These are phyloP conservation scores for Aspergillus quadrilineatus DNA, from an alignment of 2,329 filamentous ascomycete genomes.

Conservation along the genomic window DNA sequence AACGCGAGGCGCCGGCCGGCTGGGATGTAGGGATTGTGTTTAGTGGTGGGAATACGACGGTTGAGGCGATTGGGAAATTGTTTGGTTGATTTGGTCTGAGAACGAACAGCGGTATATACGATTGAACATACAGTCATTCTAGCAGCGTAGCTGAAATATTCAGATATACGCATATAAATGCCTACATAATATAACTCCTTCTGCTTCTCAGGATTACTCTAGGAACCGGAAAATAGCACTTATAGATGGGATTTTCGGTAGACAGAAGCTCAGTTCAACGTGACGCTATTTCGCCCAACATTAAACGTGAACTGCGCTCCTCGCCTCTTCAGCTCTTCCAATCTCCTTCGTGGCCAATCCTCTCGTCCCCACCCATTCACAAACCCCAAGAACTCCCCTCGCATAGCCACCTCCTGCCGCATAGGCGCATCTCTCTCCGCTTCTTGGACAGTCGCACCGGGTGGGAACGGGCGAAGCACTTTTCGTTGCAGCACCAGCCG, in stretches of 20 bases:
- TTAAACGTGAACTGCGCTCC: constrained; percentile 35
- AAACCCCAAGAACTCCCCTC: constrained; percentile 37
- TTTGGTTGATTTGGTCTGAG: constrained; percentile 35
- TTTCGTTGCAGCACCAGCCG: constrained; percentile 39
- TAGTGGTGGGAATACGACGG: constrained; percentile 64
- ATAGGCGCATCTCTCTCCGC: constrained; percentile 35
- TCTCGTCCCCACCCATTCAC: constrained; percentile 38
- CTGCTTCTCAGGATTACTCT: no score
- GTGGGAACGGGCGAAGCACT: constrained; percentile 36
- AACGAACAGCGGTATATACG: neutral
- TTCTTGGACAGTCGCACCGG: constrained; percentile 32
- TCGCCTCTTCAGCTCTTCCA: constrained; percentile 28
- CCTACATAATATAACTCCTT: no score
- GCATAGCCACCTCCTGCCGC: constrained; percentile 36
- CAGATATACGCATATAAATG: neutral
- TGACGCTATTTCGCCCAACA: constrained; percentile 27
- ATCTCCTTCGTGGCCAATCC: constrained; percentile 34
- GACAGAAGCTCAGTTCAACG: constrained; percentile 5
- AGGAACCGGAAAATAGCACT: no score
- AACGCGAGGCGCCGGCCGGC: constrained; percentile 63
- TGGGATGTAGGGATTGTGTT: constrained; percentile 69
- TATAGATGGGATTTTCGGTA: neutral
- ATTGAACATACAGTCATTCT: neutral
- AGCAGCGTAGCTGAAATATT: no score
- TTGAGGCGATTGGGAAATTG: constrained; percentile 59